Percentiles rank a stretch among this genome's conserved stretches.
phyloP scores from a whole-genome alignment of 192 early-diverging fungal genomes.

The Lobosporangium transversale region DNA sequence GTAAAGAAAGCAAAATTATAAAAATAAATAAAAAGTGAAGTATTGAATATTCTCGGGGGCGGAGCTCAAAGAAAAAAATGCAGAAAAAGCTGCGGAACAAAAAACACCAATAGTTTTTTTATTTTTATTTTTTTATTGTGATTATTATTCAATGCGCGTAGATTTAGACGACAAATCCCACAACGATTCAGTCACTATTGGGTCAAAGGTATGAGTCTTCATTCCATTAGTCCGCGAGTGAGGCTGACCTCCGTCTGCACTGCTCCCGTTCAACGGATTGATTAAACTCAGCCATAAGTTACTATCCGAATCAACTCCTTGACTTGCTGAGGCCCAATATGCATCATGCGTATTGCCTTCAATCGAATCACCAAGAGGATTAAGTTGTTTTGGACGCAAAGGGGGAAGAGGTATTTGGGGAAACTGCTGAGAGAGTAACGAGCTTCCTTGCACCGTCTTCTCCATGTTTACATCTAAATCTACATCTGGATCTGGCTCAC shows the following conservation, averaged over 20 bases:
- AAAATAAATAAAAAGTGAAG: no score
- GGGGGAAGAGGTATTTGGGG: neutral
- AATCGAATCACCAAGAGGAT: neutral
- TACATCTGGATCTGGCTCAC: slow-evolving; percentile 2
- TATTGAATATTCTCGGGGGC: neutral
- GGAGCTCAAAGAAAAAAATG: neutral
- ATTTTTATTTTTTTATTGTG: neutral
- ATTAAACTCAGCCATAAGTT: neutral
- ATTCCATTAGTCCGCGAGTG: neutral
- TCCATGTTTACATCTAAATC: neutral
- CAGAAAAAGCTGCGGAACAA: neutral
- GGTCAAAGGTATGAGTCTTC: neutral
- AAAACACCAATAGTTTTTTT: neutral
- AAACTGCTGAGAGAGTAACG: no score
- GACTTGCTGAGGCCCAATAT: slow-evolving; percentile 2
- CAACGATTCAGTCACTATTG: neutral
- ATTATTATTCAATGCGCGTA: neutral
- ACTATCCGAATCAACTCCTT: neutral
- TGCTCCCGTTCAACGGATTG: neutral
- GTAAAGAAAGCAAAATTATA: neutral
- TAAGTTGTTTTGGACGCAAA: neutral
- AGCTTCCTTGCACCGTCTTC: no score
- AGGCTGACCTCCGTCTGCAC: neutral
- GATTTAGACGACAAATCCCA: neutral
- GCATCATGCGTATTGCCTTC: slow-evolving; percentile 7